phyloP scores from a whole-genome alignment of 2,329 filamentous ascomycete genomes.

The Fusarium ramigenum region DNA sequence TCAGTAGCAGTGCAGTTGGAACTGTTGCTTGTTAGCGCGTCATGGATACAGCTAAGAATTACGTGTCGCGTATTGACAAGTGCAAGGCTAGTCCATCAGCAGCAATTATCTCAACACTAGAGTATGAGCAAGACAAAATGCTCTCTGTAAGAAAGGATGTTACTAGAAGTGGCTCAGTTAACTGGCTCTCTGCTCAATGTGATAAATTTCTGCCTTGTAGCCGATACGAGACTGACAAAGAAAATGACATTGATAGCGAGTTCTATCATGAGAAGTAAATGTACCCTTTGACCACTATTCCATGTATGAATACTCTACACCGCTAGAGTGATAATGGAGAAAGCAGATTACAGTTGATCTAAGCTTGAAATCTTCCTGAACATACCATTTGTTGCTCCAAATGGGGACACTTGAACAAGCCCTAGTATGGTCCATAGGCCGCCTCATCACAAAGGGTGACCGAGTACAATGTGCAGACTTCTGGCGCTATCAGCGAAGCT shows the following conservation, averaged over 20 bases:
- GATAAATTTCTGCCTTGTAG: accelerated
- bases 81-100: accelerated
- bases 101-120: accelerated
- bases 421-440: too few species aligned
- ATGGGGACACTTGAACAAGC: neutral
- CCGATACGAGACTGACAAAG: accelerated
- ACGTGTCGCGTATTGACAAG: neutral
- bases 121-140: neutral
- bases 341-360: accelerated
- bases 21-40: too few species aligned
- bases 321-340: accelerated
- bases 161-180: accelerated
- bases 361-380: accelerated
- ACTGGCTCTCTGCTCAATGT: accelerated
- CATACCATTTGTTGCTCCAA: accelerated
- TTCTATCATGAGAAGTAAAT: neutral
- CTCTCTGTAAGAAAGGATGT: accelerated
- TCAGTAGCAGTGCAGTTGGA: too few species aligned
- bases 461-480: accelerated
- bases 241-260: neutral
- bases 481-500: accelerated
- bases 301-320: neutral
- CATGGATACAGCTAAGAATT: neutral
- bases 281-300: neutral
- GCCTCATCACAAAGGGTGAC: accelerated